Conservation (phyloP, 345 rosid genomes). For the Lumnitzera littorea region DNA sequence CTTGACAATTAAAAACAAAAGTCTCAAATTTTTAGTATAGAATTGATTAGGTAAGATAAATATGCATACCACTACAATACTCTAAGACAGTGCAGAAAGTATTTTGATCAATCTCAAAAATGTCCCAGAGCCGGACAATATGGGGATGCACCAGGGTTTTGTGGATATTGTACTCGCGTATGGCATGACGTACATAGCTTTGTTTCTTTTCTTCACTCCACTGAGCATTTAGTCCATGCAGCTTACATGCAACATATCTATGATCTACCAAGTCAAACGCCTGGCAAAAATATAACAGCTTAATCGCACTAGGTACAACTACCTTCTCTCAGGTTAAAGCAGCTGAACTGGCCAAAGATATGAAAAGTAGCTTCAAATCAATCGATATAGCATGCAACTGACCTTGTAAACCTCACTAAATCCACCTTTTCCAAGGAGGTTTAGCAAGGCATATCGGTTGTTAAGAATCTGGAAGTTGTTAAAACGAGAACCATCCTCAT, state of each 20-base stretch:
- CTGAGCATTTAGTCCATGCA: slow-evolving; percentile 95
- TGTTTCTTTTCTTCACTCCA: slow-evolving; percentile 99
- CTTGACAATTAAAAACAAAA: neutral
- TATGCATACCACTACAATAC: slow-evolving; percentile 76
- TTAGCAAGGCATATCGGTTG: slow-evolving; percentile 79
- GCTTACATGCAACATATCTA: slow-evolving; percentile 96
- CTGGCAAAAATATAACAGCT: slow-evolving; percentile 54
- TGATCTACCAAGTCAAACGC: slow-evolving; percentile 97
- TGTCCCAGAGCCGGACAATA: slow-evolving; percentile 99
- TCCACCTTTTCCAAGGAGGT: slow-evolving; percentile 99
- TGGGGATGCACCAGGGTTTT: slow-evolving; percentile 95
- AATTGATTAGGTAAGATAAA: slow-evolving; percentile 4
- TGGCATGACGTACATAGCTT: slow-evolving; percentile 94
- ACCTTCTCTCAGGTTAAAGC: neutral
- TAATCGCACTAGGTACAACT: slow-evolving; percentile 3
- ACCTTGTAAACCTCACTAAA: slow-evolving; percentile 99
- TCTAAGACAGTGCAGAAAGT: slow-evolving; percentile 96
- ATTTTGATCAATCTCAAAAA: slow-evolving; percentile 90
- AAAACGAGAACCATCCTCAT: slow-evolving; percentile 98
- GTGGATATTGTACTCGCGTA: slow-evolving; percentile 93
- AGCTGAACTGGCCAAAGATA: slow-evolving; percentile 11
- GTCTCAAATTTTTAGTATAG: slow-evolving; percentile 1
- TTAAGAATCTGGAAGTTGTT: slow-evolving; percentile 91
- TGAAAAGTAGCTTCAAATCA: neutral
- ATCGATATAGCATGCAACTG: slow-evolving; percentile 19